phyloP scores from a whole-genome alignment of 1,284 basidiomycete genomes.

The Peniophora sp. region DNA sequence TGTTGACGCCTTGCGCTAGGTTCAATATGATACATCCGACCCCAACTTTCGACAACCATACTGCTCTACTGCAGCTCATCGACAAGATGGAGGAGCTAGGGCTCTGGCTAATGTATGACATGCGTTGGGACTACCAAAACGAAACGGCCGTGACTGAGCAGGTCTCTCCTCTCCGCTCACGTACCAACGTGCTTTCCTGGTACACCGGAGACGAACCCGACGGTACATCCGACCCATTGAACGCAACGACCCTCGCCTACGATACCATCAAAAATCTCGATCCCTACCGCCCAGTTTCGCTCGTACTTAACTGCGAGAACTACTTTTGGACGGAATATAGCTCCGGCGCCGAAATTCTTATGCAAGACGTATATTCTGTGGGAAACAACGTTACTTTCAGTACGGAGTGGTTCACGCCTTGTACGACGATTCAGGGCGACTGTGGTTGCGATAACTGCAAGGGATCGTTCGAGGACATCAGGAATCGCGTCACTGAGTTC shows the following conservation, averaged over 20 bases:
- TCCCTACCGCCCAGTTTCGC: conserved; percentile 67
- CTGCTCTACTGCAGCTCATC: conserved; percentile 46
- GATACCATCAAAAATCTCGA: conserved; percentile 64
- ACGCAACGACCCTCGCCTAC: conserved; percentile 48
- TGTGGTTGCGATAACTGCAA: conserved; percentile 59
- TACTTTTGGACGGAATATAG: conserved; percentile 56
- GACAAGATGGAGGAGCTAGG: conserved; percentile 67
- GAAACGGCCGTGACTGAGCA: conserved; percentile 52
- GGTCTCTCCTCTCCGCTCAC: conserved; percentile 57
- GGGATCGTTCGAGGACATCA: conserved; percentile 53
- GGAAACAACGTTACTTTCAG: conserved; percentile 66
- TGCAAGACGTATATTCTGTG: conserved; percentile 53
- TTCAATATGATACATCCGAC: conserved; percentile 37
- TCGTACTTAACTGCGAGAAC: conserved; percentile 69
- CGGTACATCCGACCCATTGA: conserved; percentile 57
- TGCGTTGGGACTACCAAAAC: conserved; percentile 66
- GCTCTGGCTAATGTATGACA: conserved; percentile 72
- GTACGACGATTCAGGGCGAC: conserved; percentile 55
- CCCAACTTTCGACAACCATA: conserved; percentile 53
- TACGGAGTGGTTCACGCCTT: conserved; percentile 40
- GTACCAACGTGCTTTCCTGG: conserved; percentile 65
- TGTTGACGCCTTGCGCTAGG: conserved; percentile 27
- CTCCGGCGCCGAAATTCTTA: conserved; percentile 52
- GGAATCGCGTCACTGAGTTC: conserved; percentile 57
- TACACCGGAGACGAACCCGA: conserved; percentile 76